Evolutionary conservation across 345 rosid species (phyloP), one percentile per base, ranked within the genome.

Genomic region (Heritiera fomes): DNA sequence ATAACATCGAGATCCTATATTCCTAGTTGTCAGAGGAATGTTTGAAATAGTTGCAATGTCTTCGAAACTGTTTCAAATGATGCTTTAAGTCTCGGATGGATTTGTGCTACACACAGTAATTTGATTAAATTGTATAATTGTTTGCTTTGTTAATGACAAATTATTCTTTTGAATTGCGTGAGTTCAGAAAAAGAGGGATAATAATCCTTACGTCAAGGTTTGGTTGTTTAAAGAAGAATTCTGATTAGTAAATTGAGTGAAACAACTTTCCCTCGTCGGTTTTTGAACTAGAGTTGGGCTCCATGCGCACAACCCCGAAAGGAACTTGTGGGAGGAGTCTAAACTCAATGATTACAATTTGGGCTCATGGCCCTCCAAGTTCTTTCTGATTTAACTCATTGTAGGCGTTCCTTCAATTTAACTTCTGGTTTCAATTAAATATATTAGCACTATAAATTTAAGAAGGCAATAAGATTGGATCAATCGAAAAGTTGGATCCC

Each of bases 1-100:
- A 43, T 6, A 46, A 66, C 28, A 23, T 23, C 28, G 28, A 23
- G 28, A 23, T 23, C 28, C 28, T 23, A 23, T 23, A 23, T 23
- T 23, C 47, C 13, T 71, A 11, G 8, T 60, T 81, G 80, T 79
- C 81, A 53, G 64, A 74, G 67, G 87, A 73, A 65, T 72, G 66
- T 59, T 58, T 43, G 62, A 34, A 50, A 43, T 43, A 0, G 7
- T 50, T 50, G 15, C 41, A 71, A 71, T 71, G 1, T 30, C 43
- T 49, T 14, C 50, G 20, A 71, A 9, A 72, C 9, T 53, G 75
- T 72, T 6, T 41, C 13, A 71, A 43, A 15, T 50, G 6, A 30
- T 50, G 59, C 58, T 71, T 43, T 43, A 12, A 17, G 11, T 30
- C 13, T 14, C 8, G 6, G 32, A 20, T 43, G 5, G 8, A n/a